Conservation (phyloP, 805 yeast genomes). For the Ogataea methylovora region DNA sequence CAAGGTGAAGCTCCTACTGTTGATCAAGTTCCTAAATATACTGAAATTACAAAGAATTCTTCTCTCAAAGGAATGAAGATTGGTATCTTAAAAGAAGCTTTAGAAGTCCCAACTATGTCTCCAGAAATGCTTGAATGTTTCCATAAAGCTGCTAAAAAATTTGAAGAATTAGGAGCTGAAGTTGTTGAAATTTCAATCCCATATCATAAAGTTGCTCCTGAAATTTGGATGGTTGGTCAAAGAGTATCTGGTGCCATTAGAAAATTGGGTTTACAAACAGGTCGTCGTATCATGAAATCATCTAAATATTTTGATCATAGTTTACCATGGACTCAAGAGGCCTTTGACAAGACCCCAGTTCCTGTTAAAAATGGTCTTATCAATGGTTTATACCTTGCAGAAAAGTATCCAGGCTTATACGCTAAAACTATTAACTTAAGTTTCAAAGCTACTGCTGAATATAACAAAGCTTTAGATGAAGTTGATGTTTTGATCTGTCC, state of each 20-base stretch:
- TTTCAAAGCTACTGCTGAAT: constrained; percentile 24
- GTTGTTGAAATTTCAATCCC: constrained; percentile 29
- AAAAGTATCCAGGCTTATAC: constrained; percentile 26
- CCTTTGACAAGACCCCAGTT: constrained; percentile 13
- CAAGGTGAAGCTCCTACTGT: constrained; percentile 9
- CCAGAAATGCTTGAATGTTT: constrained; percentile 20
- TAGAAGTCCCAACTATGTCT: constrained; percentile 26
- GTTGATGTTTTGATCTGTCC: constrained; percentile 30
- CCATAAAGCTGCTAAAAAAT: constrained; percentile 20
- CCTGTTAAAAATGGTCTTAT: constrained; percentile 16
- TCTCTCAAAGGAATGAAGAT: constrained; percentile 23
- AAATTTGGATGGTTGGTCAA: constrained; percentile 29
- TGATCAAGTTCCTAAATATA: constrained; percentile 17
- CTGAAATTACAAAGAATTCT: constrained; percentile 7
- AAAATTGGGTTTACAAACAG: constrained; percentile 11
- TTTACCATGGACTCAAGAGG: constrained; percentile 12
- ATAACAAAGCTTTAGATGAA: constrained; percentile 20
- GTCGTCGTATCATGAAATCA: constrained; percentile 15
- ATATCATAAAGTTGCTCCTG: constrained; percentile 28
- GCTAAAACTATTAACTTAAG: constrained; percentile 26
- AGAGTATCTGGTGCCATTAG: constrained; percentile 16
- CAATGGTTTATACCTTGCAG: constrained; percentile 24
- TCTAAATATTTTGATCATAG: constrained; percentile 12
- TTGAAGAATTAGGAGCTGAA: constrained; percentile 24
- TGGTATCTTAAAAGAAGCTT: constrained; percentile 27